These are phyloP conservation scores for Phyllosticta paracitricarpa DNA, from an alignment of 2,329 filamentous ascomycete species.

Conservation along the genomic window DNA sequence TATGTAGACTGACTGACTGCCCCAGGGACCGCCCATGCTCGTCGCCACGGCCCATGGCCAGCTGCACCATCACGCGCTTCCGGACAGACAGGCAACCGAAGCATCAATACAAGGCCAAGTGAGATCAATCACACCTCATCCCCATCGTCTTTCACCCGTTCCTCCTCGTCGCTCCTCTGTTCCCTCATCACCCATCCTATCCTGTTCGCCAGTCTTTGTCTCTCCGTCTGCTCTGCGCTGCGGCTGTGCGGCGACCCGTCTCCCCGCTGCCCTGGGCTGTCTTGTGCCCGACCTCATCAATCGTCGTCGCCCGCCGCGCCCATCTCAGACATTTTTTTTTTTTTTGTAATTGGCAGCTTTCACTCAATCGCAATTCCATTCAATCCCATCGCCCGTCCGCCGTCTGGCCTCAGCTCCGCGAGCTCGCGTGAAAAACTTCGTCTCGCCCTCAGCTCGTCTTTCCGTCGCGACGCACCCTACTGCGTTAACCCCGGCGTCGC, in stretches of 20 bases:
- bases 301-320: neutral
- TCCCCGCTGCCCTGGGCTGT: neutral
- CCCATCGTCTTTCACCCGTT: neutral
- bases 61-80: neutral
- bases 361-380: neutral
- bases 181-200: no score
- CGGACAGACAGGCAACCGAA: neutral
- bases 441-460: neutral
- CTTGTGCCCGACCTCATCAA: neutral
- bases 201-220: neutral
- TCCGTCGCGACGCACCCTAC: neutral
- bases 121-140: neutral
- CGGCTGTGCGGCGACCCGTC: neutral
- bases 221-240: neutral
- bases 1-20: neutral
- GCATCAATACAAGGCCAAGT: neutral
- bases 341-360: neutral
- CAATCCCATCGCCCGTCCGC: neutral
- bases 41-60: neutral
- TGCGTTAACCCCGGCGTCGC: constrained; percentile 3
- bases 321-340: neutral
- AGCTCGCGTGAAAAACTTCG: neutral
- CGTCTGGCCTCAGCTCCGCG: neutral
- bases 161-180: neutral
- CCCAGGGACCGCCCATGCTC: neutral